Evolutionary conservation across 139 green algal species (phyloP).

Genomic region (Chlamydomonas eustigma): DNA sequence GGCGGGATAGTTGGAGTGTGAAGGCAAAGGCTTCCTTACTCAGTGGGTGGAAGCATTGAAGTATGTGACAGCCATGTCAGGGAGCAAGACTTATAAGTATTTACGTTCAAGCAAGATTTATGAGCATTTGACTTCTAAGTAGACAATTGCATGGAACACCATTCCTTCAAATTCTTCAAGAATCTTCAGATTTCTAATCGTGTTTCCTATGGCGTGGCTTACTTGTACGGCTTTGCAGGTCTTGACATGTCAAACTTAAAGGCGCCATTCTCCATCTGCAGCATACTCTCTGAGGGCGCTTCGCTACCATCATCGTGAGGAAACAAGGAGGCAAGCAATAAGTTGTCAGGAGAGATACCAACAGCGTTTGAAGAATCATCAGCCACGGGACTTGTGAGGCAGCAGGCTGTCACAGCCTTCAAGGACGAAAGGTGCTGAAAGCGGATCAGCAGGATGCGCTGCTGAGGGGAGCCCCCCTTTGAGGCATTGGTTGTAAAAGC

Average conservation of each 20-base stretch:
- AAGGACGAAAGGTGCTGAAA: constrained; percentile 37
- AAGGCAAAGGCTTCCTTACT: no score
- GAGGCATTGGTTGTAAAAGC: constrained; percentile 24
- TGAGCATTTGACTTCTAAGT: no score
- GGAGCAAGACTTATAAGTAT: no score
- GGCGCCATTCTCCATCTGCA: constrained; percentile 29
- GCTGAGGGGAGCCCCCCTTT: no score
- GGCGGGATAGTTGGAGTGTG: not conserved
- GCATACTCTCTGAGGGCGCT: constrained; percentile 17
- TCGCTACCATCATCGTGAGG: constrained; percentile 34
- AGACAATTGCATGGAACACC: no score
- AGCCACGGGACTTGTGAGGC: not conserved
- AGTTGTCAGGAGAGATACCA: constrained; percentile 20
- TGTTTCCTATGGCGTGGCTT: no score
- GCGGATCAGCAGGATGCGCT: no score
- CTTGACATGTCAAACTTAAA: constrained; percentile 33
- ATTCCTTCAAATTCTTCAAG: no score
- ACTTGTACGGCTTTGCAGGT: constrained; percentile 37
- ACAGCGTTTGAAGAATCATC: not conserved
- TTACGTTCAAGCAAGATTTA: no score
- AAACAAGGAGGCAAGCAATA: constrained; percentile 33
- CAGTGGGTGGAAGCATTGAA: no score
- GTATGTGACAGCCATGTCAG: no score
- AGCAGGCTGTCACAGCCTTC: constrained; percentile 28
- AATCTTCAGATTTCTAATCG: no score